Evolutionary conservation across 352 stramenopile genomes (phyloP), one percentile per base, ranked within the genome.

Genomic region (Pythium volutum): DNA sequence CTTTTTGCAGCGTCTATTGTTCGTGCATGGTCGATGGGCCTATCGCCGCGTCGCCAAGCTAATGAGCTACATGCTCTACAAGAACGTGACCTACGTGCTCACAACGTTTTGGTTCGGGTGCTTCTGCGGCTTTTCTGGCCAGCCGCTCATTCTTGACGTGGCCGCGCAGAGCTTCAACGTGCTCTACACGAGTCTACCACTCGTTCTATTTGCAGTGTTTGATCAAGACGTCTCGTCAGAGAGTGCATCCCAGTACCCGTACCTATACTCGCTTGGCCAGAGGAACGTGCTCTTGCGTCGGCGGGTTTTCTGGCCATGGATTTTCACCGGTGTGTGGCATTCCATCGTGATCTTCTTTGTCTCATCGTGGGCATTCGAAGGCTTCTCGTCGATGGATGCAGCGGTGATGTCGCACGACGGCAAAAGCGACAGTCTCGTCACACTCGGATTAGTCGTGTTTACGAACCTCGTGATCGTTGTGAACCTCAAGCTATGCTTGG

Each of bases 1-100:
- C 0, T 98, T 98, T 60, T 70, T 98, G 11, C 80, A 95, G 56
- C 81, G 85, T 16, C 71, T 98, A 15, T 65, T 98, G 9, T 87
- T 98, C 48, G 88, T 98, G 8, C 93, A 98, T 59, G 95, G 95
- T 16, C 77, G 91, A 15, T 96, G 88, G 83, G 93, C 88, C 39
- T 98, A 98, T 54, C 85, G 88, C n/a, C 86, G 95, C 6, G 83
- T 97, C 20, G 75, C 91, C 9, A 97, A 97, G 59, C 70, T 98
- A 20, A 89, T 98, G 73, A 88, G 88, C 64, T 98, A 97, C 67
- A 96, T 96, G 72, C 92, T 98, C 18, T 98, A 97, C 83, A 98
- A 98, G 77, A 98, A 93, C 69, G 80, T 95, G 43, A 88, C 85
- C 26, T 90, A 91, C 55, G 82, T 91, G 50, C 70, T 91, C 4